Conservation (phyloP, 2,329 filamentous ascomycete species). For the Pseudocercospora ulei region DNA sequence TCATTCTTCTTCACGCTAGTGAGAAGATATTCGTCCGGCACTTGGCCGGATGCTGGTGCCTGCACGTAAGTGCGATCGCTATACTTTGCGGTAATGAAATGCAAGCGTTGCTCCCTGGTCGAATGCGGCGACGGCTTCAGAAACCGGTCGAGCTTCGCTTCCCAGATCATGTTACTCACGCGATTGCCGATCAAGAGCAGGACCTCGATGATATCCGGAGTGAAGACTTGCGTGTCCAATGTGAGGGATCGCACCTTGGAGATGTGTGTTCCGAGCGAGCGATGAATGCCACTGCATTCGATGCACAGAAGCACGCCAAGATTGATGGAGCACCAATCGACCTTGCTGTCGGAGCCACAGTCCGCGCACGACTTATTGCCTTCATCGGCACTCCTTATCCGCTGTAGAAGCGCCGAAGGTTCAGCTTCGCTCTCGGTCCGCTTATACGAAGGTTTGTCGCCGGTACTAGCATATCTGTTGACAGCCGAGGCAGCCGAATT, state of each 20-base stretch:
- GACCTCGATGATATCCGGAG: constrained; percentile 90
- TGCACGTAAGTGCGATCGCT: constrained; percentile 74
- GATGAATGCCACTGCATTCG: constrained; percentile 94
- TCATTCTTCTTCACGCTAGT: constrained; percentile 95
- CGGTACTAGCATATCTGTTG: constrained; percentile 78
- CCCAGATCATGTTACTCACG: constrained; percentile 94
- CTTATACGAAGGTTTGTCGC: constrained; percentile 66
- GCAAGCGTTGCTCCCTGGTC: constrained; percentile 79
- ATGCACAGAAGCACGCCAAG: constrained; percentile 93
- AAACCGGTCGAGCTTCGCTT: constrained; percentile 65
- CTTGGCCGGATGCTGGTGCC: constrained; percentile 54
- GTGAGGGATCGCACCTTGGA: constrained; percentile 94
- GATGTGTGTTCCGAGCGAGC: constrained; percentile 92
- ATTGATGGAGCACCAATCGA: constrained; percentile 99
- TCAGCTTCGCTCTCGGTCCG: constrained; percentile 68
- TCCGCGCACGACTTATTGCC: constrained; percentile 92
- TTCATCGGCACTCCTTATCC: constrained; percentile 79
- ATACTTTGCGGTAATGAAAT: constrained; percentile 93
- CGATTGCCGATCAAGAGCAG: constrained; percentile 85
- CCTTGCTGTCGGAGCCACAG: constrained; percentile 81
- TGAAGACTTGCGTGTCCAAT: constrained; percentile 91
- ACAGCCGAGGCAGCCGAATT: constrained; percentile 48
- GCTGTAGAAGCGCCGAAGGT: constrained; percentile 67
- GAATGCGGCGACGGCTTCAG: constrained; percentile 67
- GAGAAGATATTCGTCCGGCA: constrained; percentile 76